A percentile compares a stretch with the other conserved stretches of the same genome.
Evolutionary conservation across 2,329 filamentous ascomycete genomes (phyloP).

Genomic region (Trichothecium sympodiale): DNA sequence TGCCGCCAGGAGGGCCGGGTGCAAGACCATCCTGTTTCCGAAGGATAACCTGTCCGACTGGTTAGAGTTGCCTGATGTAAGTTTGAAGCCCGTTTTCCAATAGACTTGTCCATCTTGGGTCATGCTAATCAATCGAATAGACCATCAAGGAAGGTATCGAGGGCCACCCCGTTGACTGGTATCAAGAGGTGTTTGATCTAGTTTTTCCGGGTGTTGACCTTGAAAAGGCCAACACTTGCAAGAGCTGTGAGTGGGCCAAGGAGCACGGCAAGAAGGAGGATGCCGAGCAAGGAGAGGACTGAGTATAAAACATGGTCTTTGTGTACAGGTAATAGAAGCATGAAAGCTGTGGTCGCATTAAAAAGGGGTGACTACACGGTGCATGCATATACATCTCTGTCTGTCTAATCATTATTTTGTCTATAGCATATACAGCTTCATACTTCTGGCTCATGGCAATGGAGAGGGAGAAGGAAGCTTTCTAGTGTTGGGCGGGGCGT

Average conservation of each 20-base stretch:
- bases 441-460: slow-evolving; percentile 3
- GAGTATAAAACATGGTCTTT: slow-evolving; percentile 4
- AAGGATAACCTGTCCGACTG: slow-evolving; percentile 93
- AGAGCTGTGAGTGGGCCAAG: slow-evolving; percentile 44
- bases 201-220: slow-evolving; percentile 76
- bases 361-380: not conserved
- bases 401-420: too few species aligned
- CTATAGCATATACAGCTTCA: too few species aligned
- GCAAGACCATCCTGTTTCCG: slow-evolving; percentile 89
- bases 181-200: slow-evolving; percentile 82
- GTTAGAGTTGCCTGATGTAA: slow-evolving; percentile 90
- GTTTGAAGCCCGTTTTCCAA: slow-evolving; percentile 24
- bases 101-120: not conserved
- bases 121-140: slow-evolving; percentile 32
- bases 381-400: not conserved
- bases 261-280: slow-evolving; percentile 29
- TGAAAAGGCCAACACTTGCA: slow-evolving; percentile 65
- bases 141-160: slow-evolving; percentile 97
- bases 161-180: slow-evolving; percentile 87
- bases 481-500: slow-evolving; percentile 14
- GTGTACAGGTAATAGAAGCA: slow-evolving; percentile 19
- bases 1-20: slow-evolving; percentile 82
- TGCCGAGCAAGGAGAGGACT: slow-evolving; percentile 22
- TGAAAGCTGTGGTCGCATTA: not conserved
- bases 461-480: slow-evolving; percentile 4